Base-by-base conservation (phyloP, 2,329 filamentous ascomycete genomes). In the Helminthosporium solani region DNA sequence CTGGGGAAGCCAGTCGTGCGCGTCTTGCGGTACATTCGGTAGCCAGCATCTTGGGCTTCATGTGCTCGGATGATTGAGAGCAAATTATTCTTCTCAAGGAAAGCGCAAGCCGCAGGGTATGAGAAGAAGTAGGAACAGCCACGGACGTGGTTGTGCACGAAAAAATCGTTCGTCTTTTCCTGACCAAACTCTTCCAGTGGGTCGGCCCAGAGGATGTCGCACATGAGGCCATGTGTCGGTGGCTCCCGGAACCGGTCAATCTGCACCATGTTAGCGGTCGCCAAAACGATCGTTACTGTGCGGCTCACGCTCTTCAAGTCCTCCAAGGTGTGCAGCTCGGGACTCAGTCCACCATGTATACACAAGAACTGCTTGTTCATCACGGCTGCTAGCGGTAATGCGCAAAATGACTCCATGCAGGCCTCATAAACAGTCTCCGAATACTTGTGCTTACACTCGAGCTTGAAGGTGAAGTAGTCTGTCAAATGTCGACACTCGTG, bases 361-460 rank as follows among this genome's bases (percentile, higher is more conserved):
- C 94, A 99, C 58, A 99, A 77, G 73, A 99, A 99, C 73, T 99
- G 94, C 79, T 99, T 99, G 82, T 99, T 99, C 94, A 99, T 99
- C 58, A 99, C 86, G 21, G 94, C 94, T 46, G 94, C 94, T 60
- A 99, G 78, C 23, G 94, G 94, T 54, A 99, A 77, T 54, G 87
- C 81, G 76, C 94, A 99, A 80, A 99, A 99, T 0, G 94, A 95
- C 57, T 99, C 92, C 84, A 96, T 95, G 76, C 94, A 97, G 46
- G 94, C 92, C 66, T 99, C 92, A 71, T 99, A 99, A 49, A 99
- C 82, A 54, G 82, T 82, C 75, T 97, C 94, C 27, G 90, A 96
- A 75, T 99, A 99, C 74, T 99, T 99, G 82, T 99, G 94, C 78
- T 96, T 96, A 81, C 94, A 99, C 73, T 99, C 94, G 47, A 99